phyloP scores from a whole-genome alignment of 805 yeast species.

The Scheffersomyces ergatensis region DNA sequence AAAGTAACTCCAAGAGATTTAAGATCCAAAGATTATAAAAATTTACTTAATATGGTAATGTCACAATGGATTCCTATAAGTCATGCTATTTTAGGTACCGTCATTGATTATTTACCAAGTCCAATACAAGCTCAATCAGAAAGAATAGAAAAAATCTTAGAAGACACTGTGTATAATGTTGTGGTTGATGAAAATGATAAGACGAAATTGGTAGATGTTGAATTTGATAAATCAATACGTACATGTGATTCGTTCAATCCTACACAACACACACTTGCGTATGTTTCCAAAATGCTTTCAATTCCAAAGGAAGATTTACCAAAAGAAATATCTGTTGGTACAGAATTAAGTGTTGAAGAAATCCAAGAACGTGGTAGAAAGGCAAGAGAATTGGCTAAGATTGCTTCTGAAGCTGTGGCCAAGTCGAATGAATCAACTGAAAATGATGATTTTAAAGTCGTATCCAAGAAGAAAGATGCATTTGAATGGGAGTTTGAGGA shows the following conservation, averaged over 20 bases:
- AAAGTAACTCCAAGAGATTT: conserved; percentile 73
- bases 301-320: conserved; percentile 83
- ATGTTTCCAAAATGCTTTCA: conserved; percentile 85
- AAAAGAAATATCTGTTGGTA: conserved; percentile 35
- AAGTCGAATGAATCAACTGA: conserved; percentile 20
- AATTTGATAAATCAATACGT: conserved; percentile 54
- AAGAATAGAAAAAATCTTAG: conserved; percentile 65
- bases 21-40: conserved; percentile 72
- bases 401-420: conserved; percentile 56
- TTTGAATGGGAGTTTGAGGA: conserved; percentile 50
- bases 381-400: conserved; percentile 66
- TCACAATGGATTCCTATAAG: conserved; percentile 95
- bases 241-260: conserved; percentile 69
- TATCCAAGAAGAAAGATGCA: conserved; percentile 26
- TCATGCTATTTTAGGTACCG: conserved; percentile 77
- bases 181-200: conserved; percentile 37
- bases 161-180: conserved; percentile 40
- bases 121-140: conserved; percentile 73
- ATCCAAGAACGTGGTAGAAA: conserved; percentile 58
- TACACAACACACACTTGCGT: conserved; percentile 52
- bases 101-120: conserved; percentile 81
- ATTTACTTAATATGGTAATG: conserved; percentile 63
- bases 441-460: conserved; percentile 22
- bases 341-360: conserved; percentile 49
- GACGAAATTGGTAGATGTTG: conserved; percentile 43